A percentile compares a stretch with the other conserved stretches of the same genome.
These are phyloP conservation scores for Erucastrum elatum DNA, from an alignment of 345 rosid species.

Conservation along the genomic window DNA sequence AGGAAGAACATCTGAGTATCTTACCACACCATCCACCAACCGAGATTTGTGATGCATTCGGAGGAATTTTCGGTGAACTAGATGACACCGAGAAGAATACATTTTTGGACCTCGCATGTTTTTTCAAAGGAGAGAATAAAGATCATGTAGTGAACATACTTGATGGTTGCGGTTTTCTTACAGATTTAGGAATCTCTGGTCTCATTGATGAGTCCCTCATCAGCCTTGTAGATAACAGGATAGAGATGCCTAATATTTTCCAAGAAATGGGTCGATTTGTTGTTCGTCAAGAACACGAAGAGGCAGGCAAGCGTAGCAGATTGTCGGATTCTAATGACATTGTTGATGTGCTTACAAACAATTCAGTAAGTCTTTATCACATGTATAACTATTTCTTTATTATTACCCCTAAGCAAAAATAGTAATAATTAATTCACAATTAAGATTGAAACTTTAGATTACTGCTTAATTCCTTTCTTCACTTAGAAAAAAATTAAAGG, in stretches of 20 bases:
- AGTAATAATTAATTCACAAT: too few relatives aligned
- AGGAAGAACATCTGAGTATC: conserved; percentile 25
- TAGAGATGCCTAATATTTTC: conserved; percentile 36
- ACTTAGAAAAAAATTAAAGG: background rate
- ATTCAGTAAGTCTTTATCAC: conserved; percentile 11
- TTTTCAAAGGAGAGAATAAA: conserved; percentile 25
- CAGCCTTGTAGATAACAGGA: background rate
- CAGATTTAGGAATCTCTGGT: conserved; percentile 23
- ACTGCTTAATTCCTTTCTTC: background rate
- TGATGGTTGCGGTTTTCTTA: conserved; percentile 17
- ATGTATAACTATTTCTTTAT: too few relatives aligned
- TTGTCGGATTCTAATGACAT: conserved; percentile 37
- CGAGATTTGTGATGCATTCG: conserved; percentile 18
- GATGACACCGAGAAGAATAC: conserved; percentile 20
- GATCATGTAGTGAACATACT: conserved; percentile 21
- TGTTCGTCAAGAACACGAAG: conserved; percentile 4
- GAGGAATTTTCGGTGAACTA: conserved; percentile 32
- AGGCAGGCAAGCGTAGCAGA: conserved; percentile 31
- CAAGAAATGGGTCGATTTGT: conserved; percentile 37
- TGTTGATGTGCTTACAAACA: conserved; percentile 19
- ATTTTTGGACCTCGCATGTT: conserved; percentile 48
- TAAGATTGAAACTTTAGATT: background rate
- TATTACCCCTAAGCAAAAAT: too few relatives aligned
- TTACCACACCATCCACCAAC: conserved; percentile 17
- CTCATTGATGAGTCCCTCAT: conserved; percentile 42